Evolutionary conservation across 2,329 filamentous ascomycete genomes (phyloP).

Genomic region (Ceratocystis variospora): DNA sequence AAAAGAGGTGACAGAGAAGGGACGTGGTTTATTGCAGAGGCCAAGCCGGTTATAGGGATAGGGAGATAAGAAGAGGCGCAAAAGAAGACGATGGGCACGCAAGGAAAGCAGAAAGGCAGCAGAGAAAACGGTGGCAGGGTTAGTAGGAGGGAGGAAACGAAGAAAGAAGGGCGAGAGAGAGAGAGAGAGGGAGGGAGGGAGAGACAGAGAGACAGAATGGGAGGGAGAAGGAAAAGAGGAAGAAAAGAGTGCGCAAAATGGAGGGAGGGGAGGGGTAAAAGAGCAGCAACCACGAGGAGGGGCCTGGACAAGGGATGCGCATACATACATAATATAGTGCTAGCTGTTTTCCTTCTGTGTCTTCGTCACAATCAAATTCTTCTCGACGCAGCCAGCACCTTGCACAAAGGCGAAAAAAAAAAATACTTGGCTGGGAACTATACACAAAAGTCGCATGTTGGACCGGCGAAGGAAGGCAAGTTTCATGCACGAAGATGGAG

Average conservation of each 20-base stretch:
- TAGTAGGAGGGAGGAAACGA: background rate
- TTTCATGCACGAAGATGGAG: constrained; percentile 15
- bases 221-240: background rate
- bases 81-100: background rate
- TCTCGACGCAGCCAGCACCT: background rate
- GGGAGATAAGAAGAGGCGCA: background rate
- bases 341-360: background rate
- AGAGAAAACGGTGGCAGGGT: background rate
- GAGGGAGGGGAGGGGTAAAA: background rate
- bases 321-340: background rate
- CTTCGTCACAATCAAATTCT: constrained; percentile 5
- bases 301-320: background rate
- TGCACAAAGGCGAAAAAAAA: constrained; percentile 5
- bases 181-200: background rate
- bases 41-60: background rate
- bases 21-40: background rate
- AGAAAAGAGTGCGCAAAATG: background rate
- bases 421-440: constrained; percentile 8
- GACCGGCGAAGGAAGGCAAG: constrained; percentile 8
- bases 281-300: background rate
- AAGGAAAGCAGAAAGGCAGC: background rate
- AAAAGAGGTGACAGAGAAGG: background rate
- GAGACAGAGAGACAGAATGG: background rate
- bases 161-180: background rate
- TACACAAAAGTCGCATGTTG: constrained; percentile 6